These are phyloP conservation scores for Trichothecium sympodiale DNA, from an alignment of 2,329 filamentous ascomycete species.

Conservation along the genomic window DNA sequence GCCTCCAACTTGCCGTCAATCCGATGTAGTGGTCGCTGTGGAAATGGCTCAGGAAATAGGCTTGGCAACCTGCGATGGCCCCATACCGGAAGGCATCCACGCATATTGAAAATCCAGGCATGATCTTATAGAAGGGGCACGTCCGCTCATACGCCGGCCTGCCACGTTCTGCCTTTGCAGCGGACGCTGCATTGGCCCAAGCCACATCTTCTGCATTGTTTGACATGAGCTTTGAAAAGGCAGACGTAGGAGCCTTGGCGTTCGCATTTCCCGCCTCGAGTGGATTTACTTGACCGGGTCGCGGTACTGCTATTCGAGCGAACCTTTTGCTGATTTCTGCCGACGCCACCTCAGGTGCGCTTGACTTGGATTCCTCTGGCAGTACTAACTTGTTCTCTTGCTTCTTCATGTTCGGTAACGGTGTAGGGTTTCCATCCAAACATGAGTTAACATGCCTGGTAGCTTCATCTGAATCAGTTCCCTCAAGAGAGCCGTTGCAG, in stretches of 20 bases:
- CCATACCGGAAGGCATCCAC: conserved; percentile 96
- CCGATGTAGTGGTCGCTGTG: conserved; percentile 97
- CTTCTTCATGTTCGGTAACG: conserved; percentile 28
- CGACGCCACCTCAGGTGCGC: conserved; percentile 19
- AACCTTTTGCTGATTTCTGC: conserved; percentile 44
- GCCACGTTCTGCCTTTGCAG: conserved; percentile 67
- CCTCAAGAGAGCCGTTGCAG: conserved; percentile 55
- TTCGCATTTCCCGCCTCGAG: conserved; percentile 41
- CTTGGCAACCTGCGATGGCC: conserved; percentile 80
- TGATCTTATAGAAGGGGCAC: conserved; percentile 97
- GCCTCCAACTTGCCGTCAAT: conserved; percentile 74
- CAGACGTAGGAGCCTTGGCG: conserved; percentile 41
- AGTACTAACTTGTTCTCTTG: conserved; percentile 9
- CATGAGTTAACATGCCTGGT: conserved; percentile 87
- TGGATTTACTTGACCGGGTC: conserved; percentile 72
- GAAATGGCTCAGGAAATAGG: conserved; percentile 96
- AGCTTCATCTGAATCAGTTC: conserved; percentile 53
- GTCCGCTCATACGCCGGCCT: conserved; percentile 81
- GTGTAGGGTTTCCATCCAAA: conserved; percentile 68
- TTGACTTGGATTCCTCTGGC: conserved; percentile 5
- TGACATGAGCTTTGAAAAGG: conserved; percentile 90
- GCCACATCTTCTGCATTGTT: conserved; percentile 81
- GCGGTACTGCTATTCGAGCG: conserved; percentile 57
- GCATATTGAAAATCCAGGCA: conserved; percentile 84
- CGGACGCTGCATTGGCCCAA: conserved; percentile 77